phyloP scores from a whole-genome alignment of 495 filamentous ascomycete genomes.

The Filosporella fistucella region DNA sequence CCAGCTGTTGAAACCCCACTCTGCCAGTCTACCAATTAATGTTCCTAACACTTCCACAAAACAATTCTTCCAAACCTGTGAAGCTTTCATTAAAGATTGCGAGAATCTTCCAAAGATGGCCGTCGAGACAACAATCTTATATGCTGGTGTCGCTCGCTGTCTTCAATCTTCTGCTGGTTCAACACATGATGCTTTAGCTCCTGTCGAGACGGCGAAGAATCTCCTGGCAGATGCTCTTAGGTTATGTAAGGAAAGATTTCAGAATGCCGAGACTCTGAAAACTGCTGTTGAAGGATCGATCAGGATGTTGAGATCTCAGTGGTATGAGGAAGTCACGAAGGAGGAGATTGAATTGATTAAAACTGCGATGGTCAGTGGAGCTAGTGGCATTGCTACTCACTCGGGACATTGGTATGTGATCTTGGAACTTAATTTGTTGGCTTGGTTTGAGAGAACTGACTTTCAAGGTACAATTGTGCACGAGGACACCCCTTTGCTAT shows the following conservation, averaged over 20 bases:
- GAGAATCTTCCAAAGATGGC: conserved; percentile 24
- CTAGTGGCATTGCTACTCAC: conserved; percentile 25
- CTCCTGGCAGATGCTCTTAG: conserved; percentile 18
- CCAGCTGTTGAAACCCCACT: too few relatives aligned
- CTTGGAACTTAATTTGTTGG: too few relatives aligned
- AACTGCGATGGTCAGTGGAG: conserved; percentile 28
- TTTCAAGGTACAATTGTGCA: conserved; percentile 18
- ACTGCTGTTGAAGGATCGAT: too few relatives aligned
- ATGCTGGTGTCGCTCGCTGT: conserved; percentile 16
- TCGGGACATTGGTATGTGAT: conserved; percentile 33
- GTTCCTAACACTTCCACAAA: too few relatives aligned
- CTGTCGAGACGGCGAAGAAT: conserved; percentile 15
- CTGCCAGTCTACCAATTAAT: too few relatives aligned
- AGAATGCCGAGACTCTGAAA: conserved; percentile 18
- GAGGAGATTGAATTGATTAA: conserved; percentile 28
- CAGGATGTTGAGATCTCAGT: too few relatives aligned
- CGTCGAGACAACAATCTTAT: conserved; percentile 21
- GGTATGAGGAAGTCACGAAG: too few relatives aligned
- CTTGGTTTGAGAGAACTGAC: too few relatives aligned
- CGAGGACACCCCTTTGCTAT: conserved; percentile 45
- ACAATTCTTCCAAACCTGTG: conserved; percentile 17
- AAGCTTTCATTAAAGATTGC: conserved; percentile 21
- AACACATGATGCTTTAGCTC: conserved; percentile 13
- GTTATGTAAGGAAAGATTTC: conserved; percentile 18
- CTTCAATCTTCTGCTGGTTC: conserved; percentile 17